These are phyloP conservation scores for Plasmodium ovale DNA, from an alignment of 169 alveolate species.

Conservation along the genomic window DNA sequence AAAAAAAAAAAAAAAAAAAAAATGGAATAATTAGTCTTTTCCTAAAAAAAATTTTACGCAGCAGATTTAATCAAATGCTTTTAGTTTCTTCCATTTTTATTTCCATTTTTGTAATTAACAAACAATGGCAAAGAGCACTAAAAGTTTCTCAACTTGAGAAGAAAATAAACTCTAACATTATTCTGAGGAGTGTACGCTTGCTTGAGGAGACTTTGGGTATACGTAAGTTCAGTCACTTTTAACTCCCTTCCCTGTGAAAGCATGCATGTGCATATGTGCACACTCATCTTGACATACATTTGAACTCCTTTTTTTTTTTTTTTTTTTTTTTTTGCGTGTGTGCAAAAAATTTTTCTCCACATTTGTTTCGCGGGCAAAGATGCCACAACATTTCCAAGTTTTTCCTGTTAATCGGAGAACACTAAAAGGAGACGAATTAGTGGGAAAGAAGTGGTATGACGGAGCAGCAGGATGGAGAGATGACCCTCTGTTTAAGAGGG, in stretches of 20 bases:
- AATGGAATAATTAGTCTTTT: conserved; percentile 22
- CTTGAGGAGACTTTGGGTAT: conserved; percentile 59
- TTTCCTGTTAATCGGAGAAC: no score
- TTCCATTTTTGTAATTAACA: conserved; percentile 30
- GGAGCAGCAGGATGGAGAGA: no score
- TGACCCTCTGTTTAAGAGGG: no score
- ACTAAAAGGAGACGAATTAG: no score
- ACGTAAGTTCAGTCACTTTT: conserved; percentile 22
- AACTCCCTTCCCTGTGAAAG: background rate
- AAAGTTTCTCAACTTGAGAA: conserved; percentile 44
- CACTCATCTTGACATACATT: background rate
- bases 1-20: conserved; percentile 18
- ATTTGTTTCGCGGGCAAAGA: background rate
- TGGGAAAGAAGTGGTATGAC: no score
- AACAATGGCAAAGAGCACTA: conserved; percentile 71
- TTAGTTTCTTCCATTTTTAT: conserved; percentile 56
- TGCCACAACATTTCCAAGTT: no score
- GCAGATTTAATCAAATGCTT: conserved; percentile 62
- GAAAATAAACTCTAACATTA: conserved; percentile 44
- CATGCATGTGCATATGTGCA: background rate
- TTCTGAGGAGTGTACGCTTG: conserved; percentile 38
- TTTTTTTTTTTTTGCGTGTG: background rate
- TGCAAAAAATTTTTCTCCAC: background rate
- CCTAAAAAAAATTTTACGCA: conserved; percentile 64
- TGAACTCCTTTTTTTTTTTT: no score